A percentile compares a stretch with the other conserved stretches of the same genome.
Conservation (phyloP, 805 yeast genomes). For the Candida odintsovae region DNA sequence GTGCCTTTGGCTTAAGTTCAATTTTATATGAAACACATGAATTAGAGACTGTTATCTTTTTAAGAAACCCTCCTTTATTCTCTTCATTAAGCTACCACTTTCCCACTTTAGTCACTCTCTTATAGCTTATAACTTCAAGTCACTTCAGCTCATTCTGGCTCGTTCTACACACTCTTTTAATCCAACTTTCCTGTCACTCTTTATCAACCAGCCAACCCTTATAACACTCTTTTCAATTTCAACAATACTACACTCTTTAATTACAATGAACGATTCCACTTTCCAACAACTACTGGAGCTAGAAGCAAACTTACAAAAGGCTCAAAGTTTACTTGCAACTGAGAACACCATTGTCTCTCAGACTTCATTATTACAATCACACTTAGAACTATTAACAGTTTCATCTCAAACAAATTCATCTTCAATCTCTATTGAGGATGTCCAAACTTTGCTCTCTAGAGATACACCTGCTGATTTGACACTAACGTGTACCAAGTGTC, state of each 20-base stretch:
- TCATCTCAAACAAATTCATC: constrained; percentile 5
- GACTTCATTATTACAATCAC: constrained; percentile 3
- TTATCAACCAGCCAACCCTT: neutral
- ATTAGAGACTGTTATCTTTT: no score
- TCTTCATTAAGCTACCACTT: no score
- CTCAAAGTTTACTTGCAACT: neutral
- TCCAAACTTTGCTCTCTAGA: constrained; percentile 19
- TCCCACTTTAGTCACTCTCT: constrained; percentile 1
- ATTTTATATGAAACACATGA: no score
- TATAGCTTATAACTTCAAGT: neutral
- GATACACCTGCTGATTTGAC: constrained; percentile 18
- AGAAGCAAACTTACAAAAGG: constrained; percentile 8
- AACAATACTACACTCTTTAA: neutral
- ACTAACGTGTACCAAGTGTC: constrained; percentile 21
- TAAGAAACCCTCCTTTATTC: no score
- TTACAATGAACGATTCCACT: constrained; percentile 12
- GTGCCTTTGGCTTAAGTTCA: no score
- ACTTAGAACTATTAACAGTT: constrained; percentile 8
- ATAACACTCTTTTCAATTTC: neutral
- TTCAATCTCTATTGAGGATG: constrained; percentile 26
- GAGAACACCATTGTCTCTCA: neutral
- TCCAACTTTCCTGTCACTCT: neutral
- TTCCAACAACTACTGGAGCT: constrained; percentile 18
- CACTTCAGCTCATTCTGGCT: neutral
- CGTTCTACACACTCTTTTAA: neutral